Evolutionary conservation across 768 basidiomycete species (phyloP).

Genomic region (Kondoa malvinella): DNA sequence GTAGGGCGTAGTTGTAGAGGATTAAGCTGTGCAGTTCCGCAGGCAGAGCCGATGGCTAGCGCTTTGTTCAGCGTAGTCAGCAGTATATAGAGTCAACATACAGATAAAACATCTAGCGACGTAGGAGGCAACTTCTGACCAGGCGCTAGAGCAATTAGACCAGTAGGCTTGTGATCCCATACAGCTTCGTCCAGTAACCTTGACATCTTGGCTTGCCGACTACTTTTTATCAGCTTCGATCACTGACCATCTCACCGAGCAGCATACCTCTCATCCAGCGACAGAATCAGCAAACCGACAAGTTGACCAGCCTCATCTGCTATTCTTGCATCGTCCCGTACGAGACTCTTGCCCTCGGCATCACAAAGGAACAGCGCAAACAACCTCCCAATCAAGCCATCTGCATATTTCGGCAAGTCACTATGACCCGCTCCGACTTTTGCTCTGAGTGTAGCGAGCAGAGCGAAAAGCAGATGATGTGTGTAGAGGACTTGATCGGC

Average conservation of each 20-base stretch:
- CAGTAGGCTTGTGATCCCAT: background rate
- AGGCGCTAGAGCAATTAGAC: background rate
- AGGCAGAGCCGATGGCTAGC: background rate
- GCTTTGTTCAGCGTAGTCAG: background rate
- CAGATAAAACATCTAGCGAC: background rate
- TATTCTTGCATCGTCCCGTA: slow-evolving; percentile 36
- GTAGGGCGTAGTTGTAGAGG: background rate
- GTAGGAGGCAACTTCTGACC: background rate
- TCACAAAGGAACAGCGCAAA: slow-evolving; percentile 50
- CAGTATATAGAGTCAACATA: background rate
- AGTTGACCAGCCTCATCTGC: slow-evolving; percentile 50
- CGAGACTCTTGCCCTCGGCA: slow-evolving; percentile 31
- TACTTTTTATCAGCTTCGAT: background rate
- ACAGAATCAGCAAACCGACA: slow-evolving; percentile 49
- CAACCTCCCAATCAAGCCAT: slow-evolving; percentile 53
- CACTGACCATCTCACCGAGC: background rate
- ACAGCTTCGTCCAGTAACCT: background rate
- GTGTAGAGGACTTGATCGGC: slow-evolving; percentile 67
- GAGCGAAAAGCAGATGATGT: slow-evolving; percentile 57
- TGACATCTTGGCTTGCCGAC: background rate
- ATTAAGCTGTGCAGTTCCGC: background rate
- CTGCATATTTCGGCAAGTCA: slow-evolving; percentile 66
- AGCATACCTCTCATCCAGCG: slow-evolving; percentile 44
- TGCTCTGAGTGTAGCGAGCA: slow-evolving; percentile 44
- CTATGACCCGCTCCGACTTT: slow-evolving; percentile 41